Conservation (phyloP, 345 rosid genomes). For the Eucalyptus guilfoylei region DNA sequence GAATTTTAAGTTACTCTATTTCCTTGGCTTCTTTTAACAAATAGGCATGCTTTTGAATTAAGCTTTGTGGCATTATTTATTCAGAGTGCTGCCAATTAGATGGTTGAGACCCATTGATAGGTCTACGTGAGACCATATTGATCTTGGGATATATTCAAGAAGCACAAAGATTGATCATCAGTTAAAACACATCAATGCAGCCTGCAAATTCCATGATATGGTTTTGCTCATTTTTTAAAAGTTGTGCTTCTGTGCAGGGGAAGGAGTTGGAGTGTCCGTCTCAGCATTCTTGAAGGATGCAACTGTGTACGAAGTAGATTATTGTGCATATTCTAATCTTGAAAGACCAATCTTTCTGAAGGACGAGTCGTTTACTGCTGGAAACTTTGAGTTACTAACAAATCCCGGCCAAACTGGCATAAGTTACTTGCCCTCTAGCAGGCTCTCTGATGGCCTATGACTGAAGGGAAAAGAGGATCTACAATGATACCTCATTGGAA, state of each 20-base stretch:
- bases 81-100: neutral
- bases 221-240: neutral
- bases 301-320: constrained; percentile 49
- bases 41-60: neutral
- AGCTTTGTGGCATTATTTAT: neutral
- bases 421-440: neutral
- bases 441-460: neutral
- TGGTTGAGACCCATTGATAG: neutral
- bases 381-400: constrained; percentile 37
- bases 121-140: neutral
- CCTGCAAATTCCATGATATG: neutral
- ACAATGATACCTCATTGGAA: neutral
- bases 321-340: constrained; percentile 59
- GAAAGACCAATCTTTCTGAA: constrained; percentile 22
- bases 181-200: neutral
- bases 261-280: constrained; percentile 74
- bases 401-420: constrained; percentile 33
- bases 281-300: constrained; percentile 38
- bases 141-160: neutral
- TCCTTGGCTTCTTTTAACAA: neutral
- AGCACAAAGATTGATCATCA: neutral
- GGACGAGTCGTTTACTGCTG: constrained; percentile 14
- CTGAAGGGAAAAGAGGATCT: neutral
- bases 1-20: neutral
- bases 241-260: constrained; percentile 63